Evolutionary conservation across 306 rosid species (phyloP).

Genomic region (Oemleria cerasiformis): DNA sequence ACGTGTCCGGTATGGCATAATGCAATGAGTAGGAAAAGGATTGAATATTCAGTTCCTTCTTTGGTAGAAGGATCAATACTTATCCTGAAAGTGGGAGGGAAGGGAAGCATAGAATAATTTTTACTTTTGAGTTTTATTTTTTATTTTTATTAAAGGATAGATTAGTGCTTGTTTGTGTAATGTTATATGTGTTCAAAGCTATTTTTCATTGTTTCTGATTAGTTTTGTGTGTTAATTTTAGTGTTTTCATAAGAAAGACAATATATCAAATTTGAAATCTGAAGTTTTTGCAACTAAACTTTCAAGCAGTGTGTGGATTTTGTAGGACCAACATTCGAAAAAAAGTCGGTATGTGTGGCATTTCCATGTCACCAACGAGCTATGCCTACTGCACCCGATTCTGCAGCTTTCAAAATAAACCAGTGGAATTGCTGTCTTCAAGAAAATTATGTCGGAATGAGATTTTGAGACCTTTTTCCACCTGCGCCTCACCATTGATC

Average conservation of each 20-base stretch:
- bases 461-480: conserved; percentile 35
- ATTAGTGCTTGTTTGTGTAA: not conserved
- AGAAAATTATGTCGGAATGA: conserved; percentile 27
- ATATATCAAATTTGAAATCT: not conserved
- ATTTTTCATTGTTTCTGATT: conserved; percentile 13
- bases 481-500: conserved; percentile 20
- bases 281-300: conserved; percentile 20
- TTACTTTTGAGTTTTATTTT: not conserved
- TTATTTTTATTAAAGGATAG: not conserved
- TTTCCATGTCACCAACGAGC: conserved; percentile 40
- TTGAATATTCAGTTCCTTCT: not conserved
- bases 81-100: not conserved
- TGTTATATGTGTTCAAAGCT: not conserved
- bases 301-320: conserved; percentile 34
- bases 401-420: conserved; percentile 30
- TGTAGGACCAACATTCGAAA: conserved; percentile 30
- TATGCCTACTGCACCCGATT: conserved; percentile 40
- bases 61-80: not conserved
- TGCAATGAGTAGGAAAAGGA: not conserved
- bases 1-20: not conserved
- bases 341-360: conserved; percentile 26
- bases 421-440: conserved; percentile 26
- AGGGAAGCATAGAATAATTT: not conserved
- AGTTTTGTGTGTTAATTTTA: conserved; percentile 7
- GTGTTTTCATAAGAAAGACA: not conserved